Base-by-base conservation (phyloP, 371 early-diverging fungal genomes). In the Mucor indicus region DNA sequence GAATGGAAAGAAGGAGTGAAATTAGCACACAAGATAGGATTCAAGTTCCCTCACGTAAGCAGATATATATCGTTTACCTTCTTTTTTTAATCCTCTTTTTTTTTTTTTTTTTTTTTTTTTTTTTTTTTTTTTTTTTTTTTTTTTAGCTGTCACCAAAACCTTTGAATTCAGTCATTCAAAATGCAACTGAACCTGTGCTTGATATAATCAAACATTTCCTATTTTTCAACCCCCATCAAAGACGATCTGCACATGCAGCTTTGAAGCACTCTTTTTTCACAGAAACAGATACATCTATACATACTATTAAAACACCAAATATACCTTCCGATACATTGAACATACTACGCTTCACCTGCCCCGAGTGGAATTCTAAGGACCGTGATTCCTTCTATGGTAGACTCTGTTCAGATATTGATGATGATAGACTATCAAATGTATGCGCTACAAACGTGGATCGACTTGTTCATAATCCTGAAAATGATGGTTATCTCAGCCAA, bases 161-260 rank as follows among this genome's bases (percentile, higher is more conserved):
- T 6, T 60, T 95, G 25, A 61, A 62, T 24, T 52, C 82, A 1
- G 62, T 85, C 12, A 62, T 92, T 15, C 83, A 82, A 6, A 73
- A 70, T 16, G 91, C 86, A 3, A 71, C 89, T 0, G 53, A 65
- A 12, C 76, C 72, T 2, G 73, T 89, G 50, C 50, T 90, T n/a
- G 79, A 83, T 42, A 47, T 98, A 8, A 77, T 98, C 2, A 76
- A 76, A n/a, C 87, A 87, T 20, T 80, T 93, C 56, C 67, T 98
- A 9, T 77, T 79, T n/a, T 95, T 93, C 53, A 93, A 95, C 50
- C 98, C 99, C 13, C 69, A 74, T 20, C 55, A 73, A 27, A 68
- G 99, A 21, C 82, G 90, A 10, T 85, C 92, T 1, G 96, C 98
- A 2, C 62, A 74, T 8, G 75, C 79, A 35, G 77, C 88, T 0